phyloP scores from a whole-genome alignment of 2,329 filamentous ascomycete genomes.

The Cordyceps cateniannulata region DNA sequence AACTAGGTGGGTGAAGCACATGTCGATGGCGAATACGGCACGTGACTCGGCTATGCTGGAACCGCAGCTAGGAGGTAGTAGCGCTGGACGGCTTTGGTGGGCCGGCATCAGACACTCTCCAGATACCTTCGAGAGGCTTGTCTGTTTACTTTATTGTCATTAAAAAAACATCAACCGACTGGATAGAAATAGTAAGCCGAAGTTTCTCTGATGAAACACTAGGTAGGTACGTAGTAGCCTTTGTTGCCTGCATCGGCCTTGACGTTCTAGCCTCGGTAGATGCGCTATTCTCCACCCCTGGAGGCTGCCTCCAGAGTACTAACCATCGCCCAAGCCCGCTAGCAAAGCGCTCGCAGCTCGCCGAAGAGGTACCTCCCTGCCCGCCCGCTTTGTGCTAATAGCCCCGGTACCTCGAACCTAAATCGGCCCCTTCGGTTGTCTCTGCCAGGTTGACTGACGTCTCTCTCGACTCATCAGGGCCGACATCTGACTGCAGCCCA shows the following conservation, averaged over 20 bases:
- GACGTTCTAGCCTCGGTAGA: constrained; percentile 4
- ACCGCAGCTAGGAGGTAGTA: too few species aligned
- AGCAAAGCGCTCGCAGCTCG: background rate
- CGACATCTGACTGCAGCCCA: constrained; percentile 1
- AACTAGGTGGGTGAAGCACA: background rate
- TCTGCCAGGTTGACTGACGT: background rate
- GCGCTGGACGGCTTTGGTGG: background rate
- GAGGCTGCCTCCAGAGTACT: background rate
- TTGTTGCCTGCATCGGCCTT: background rate
- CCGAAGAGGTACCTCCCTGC: background rate
- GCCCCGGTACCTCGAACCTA: background rate
- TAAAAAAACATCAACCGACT: too few species aligned
- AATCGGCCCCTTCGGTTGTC: background rate
- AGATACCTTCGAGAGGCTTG: background rate
- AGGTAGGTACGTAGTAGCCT: background rate
- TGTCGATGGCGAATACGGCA: background rate
- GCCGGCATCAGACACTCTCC: constrained; percentile 4
- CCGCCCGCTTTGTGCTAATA: background rate
- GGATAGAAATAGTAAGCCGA: too few species aligned
- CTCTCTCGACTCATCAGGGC: too few species aligned
- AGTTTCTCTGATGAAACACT: background rate
- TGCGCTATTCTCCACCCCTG: constrained; percentile 6
- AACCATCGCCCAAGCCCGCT: background rate
- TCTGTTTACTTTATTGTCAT: background rate
- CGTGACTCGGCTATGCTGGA: constrained; percentile 2